Evolutionary conservation across 1,139 yeast species (phyloP).

Genomic region (Debaryomyces nepalensis): DNA sequence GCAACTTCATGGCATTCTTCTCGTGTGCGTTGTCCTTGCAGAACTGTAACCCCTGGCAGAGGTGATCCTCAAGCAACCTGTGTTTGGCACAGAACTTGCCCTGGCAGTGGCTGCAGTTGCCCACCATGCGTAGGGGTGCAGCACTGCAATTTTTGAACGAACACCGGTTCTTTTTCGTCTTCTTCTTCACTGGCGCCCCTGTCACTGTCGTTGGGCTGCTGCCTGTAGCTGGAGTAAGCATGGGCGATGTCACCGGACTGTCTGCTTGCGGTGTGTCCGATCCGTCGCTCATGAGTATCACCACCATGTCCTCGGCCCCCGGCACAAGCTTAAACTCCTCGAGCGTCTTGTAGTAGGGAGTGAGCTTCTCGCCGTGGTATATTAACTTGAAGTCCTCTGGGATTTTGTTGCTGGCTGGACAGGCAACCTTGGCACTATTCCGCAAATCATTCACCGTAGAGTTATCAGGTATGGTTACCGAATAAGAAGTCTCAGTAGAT

Average conservation of each 20-base stretch:
- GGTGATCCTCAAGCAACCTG: slow-evolving; percentile 82
- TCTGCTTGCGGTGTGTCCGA: slow-evolving; percentile 25
- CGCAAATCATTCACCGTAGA: slow-evolving; percentile 55
- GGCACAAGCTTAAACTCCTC: slow-evolving; percentile 28
- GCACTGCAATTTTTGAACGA: slow-evolving; percentile 64
- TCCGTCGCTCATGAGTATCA: slow-evolving; percentile 51
- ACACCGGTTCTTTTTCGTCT: slow-evolving; percentile 65
- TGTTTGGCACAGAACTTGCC: slow-evolving; percentile 91
- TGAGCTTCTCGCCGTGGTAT: slow-evolving; percentile 55
- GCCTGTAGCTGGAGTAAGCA: slow-evolving; percentile 14
- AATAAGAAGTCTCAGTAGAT: slow-evolving; percentile 45
- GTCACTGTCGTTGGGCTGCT: slow-evolving; percentile 17
- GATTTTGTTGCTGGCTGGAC: slow-evolving; percentile 37
- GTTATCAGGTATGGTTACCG: slow-evolving; percentile 53
- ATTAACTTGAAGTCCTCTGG: slow-evolving; percentile 54
- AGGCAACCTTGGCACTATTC: slow-evolving; percentile 47
- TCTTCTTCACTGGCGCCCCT: slow-evolving; percentile 35
- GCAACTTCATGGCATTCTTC: slow-evolving; percentile 41
- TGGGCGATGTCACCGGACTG: slow-evolving; percentile 16
- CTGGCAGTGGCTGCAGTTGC: slow-evolving; percentile 84
- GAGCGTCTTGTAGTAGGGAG: slow-evolving; percentile 33
- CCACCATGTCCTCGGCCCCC: slow-evolving; percentile 32
- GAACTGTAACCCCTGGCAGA: slow-evolving; percentile 74
- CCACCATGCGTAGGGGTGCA: slow-evolving; percentile 79
- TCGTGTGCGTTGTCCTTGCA: slow-evolving; percentile 82